Percentiles rank a stretch among this genome's conserved stretches.
phyloP scores from a whole-genome alignment of 805 yeast species.

The Hanseniaspora jakobsenii region DNA sequence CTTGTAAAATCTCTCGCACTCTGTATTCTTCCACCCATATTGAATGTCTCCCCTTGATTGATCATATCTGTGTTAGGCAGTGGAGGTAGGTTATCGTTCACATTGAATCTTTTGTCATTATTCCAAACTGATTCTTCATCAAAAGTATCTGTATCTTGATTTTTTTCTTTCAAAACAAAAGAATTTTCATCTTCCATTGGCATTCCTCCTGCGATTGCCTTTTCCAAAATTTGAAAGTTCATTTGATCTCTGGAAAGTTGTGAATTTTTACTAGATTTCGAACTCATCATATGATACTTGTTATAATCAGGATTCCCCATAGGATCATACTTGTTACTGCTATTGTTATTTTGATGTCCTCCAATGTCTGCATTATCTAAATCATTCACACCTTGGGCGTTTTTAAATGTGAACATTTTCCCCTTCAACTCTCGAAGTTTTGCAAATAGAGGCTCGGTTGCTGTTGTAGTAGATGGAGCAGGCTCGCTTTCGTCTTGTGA shows the following conservation, averaged over 20 bases:
- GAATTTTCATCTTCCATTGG: neutral
- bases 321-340: constrained; percentile 5
- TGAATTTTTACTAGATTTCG: constrained; percentile 12
- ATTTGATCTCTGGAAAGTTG: constrained; percentile 18
- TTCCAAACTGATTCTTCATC: too few relatives aligned
- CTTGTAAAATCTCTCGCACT: constrained; percentile 9
- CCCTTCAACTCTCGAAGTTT: constrained; percentile 28
- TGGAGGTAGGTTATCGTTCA: constrained; percentile 10
- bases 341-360: constrained; percentile 6
- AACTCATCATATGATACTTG: neutral
- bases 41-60: neutral
- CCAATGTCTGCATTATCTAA: neutral
- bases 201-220: constrained; percentile 26
- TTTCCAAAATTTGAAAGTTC: constrained; percentile 29
- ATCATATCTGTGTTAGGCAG: constrained; percentile 9
- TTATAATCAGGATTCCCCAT: neutral
- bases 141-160: neutral
- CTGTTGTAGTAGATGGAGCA: neutral
- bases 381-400: constrained; percentile 19
- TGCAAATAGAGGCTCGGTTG: constrained; percentile 28
- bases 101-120: constrained; percentile 5
- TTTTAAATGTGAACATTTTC: constrained; percentile 27
- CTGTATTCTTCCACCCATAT: constrained; percentile 12
- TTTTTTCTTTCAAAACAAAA: constrained; percentile 1
- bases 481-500: too few relatives aligned